Conservation (phyloP, 805 yeast genomes). For the Geotrichum ghanense region DNA sequence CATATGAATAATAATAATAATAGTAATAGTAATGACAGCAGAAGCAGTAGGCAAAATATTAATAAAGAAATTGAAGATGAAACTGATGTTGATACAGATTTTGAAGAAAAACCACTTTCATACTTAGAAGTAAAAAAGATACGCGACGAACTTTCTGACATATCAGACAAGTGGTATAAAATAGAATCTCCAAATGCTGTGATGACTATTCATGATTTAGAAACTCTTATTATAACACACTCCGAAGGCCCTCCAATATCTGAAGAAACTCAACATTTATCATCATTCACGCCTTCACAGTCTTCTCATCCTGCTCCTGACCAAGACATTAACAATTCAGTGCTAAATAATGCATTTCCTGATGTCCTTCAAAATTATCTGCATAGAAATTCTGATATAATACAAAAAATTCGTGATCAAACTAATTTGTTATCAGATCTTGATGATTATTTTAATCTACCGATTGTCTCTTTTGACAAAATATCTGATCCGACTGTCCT, state of each 20-base stretch:
- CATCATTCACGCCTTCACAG: no score
- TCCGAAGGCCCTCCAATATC: no score
- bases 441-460: neutral
- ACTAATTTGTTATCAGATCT: no score
- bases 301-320: no score
- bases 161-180: neutral
- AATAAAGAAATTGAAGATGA: neutral
- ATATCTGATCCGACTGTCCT: neutral
- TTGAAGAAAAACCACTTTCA: no score
- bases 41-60: no score
- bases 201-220: neutral
- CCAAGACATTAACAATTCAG: neutral
- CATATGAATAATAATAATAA: no score
- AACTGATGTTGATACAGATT: no score
- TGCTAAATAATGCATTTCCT: neutral
- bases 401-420: no score
- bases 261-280: no score
- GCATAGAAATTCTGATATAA: neutral
- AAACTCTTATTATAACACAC: neutral
- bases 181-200: neutral
- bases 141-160: neutral
- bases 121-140: neutral
- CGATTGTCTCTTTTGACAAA: neutral
- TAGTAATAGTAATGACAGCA: no score
- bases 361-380: neutral